Percentiles rank a stretch among this genome's conserved stretches.
Conservation (phyloP, 2,329 filamentous ascomycete species). For the Trichoderma sp. region DNA sequence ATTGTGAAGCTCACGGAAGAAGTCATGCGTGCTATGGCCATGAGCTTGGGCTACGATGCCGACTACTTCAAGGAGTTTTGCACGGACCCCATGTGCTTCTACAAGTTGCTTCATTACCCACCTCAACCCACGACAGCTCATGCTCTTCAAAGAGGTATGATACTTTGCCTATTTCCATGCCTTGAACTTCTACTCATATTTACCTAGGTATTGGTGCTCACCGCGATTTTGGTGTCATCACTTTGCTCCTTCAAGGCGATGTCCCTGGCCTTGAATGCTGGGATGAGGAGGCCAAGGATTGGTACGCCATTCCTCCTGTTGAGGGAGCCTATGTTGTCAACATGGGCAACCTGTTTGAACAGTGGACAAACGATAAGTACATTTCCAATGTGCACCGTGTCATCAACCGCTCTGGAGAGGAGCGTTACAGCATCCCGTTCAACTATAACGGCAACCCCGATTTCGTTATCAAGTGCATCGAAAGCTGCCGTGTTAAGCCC, state of each 20-base stretch:
- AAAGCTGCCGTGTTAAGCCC: conserved; percentile 5
- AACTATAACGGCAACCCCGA: too few relatives aligned
- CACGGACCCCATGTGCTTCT: too few relatives aligned
- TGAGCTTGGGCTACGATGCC: conserved; percentile 1
- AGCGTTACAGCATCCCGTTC: too few relatives aligned
- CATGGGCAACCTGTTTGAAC: conserved; percentile 13
- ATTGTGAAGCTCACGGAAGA: neutral
- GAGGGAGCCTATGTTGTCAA: conserved; percentile 18
- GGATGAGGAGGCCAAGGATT: neutral
- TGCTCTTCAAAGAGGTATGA: too few relatives aligned
- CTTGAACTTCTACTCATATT: too few relatives aligned
- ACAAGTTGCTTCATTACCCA: too few relatives aligned
- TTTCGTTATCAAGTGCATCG: conserved; percentile 4
- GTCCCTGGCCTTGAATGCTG: too few relatives aligned
- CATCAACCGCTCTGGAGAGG: conserved; percentile 5
- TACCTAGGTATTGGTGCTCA: too few relatives aligned
- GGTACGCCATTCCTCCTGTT: neutral
- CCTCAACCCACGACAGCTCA: too few relatives aligned
- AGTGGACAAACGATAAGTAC: conserved; percentile 18
- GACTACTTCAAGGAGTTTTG: conserved; percentile 3
- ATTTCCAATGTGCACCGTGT: conserved; percentile 16
- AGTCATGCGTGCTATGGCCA: conserved; percentile 1
- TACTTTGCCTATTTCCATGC: too few relatives aligned
- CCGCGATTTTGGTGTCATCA: too few relatives aligned
- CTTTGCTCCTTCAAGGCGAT: too few relatives aligned